Evolutionary conservation across 495 filamentous ascomycete genomes (phyloP).

Genomic region (Xylaria cubensis): DNA sequence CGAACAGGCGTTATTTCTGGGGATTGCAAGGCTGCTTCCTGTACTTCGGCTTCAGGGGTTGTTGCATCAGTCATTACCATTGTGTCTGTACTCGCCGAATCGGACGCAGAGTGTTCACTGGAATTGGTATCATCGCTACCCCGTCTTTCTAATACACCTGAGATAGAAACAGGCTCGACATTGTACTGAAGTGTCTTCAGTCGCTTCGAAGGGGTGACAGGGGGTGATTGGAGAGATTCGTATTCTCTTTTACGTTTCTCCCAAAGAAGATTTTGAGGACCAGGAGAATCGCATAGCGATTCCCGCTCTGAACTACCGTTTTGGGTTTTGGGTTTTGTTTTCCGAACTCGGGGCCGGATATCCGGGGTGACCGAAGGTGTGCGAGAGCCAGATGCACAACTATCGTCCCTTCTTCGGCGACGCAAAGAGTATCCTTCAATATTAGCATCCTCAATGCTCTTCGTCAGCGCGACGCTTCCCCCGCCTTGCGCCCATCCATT

Average conservation of each 20-base stretch:
- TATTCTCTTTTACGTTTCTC: slow-evolving; percentile 44
- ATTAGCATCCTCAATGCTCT: slow-evolving; percentile 50
- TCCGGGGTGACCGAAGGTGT: slow-evolving; percentile 57
- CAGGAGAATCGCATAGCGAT: slow-evolving; percentile 35
- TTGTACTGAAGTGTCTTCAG: slow-evolving; percentile 46
- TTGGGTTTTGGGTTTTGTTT: slow-evolving; percentile 43
- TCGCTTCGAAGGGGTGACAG: slow-evolving; percentile 53
- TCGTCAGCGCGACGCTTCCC: slow-evolving; percentile 42
- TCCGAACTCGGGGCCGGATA: slow-evolving; percentile 52
- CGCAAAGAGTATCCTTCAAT: slow-evolving; percentile 52
- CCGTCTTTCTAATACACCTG: slow-evolving; percentile 35
- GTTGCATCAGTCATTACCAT: slow-evolving; percentile 47
- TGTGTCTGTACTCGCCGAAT: slow-evolving; percentile 34
- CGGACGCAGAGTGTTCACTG: slow-evolving; percentile 35
- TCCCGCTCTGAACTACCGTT: slow-evolving; percentile 37
- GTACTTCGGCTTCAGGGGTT: slow-evolving; percentile 48
- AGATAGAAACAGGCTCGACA: slow-evolving; percentile 35
- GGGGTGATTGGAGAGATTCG: slow-evolving; percentile 49
- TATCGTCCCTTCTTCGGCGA: slow-evolving; percentile 51
- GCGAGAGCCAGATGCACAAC: slow-evolving; percentile 47
- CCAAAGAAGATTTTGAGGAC: slow-evolving; percentile 30
- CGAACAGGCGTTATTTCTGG: slow-evolving; percentile 48
- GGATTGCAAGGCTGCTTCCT: slow-evolving; percentile 43
- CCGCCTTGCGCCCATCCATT: slow-evolving; percentile 78
- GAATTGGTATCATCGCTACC: slow-evolving; percentile 33